These are phyloP conservation scores for Leccinum solheimii DNA, from an alignment of 1,284 basidiomycete species.

Conservation along the genomic window DNA sequence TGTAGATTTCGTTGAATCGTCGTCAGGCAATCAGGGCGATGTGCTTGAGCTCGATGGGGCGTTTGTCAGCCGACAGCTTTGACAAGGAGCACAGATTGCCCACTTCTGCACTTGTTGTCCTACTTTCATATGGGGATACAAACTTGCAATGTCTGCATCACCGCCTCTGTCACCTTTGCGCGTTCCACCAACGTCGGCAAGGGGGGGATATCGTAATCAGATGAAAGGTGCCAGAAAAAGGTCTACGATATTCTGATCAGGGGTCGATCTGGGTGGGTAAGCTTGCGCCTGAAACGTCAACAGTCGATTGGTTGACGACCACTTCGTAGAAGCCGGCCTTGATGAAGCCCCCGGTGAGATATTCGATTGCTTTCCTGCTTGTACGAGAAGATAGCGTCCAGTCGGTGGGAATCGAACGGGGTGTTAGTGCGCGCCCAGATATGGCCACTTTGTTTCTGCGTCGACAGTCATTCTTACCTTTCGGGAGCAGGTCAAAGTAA, in stretches of 20 bases:
- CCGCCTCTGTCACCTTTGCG: conserved; percentile 39
- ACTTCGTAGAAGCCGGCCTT: conserved; percentile 92
- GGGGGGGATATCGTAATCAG: conserved; percentile 73
- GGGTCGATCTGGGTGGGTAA: conserved; percentile 68
- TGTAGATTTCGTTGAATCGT: background rate
- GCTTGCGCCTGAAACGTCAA: conserved; percentile 68
- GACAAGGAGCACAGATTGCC: conserved; percentile 28
- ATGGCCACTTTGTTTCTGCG: conserved; percentile 37
- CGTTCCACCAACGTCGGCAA: conserved; percentile 54
- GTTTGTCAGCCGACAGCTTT: conserved; percentile 10
- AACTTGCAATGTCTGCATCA: conserved; percentile 40
- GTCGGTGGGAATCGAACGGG: conserved; percentile 76
- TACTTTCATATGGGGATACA: conserved; percentile 80
- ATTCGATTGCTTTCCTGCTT: conserved; percentile 94
- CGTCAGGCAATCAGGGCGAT: conserved; percentile 74
- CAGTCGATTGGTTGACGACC: conserved; percentile 77
- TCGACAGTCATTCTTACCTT: too few relatives aligned
- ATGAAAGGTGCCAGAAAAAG: conserved; percentile 92
- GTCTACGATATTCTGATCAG: conserved; percentile 90
- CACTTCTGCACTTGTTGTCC: conserved; percentile 84
- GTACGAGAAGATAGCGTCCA: conserved; percentile 74
- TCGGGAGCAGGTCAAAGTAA: too few relatives aligned
- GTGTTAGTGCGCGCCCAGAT: conserved; percentile 87
- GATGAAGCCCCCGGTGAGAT: conserved; percentile 83
- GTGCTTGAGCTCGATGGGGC: conserved; percentile 71